Percentiles rank a stretch among this genome's conserved stretches.
phyloP scores from a whole-genome alignment of 148 eudicot species.

The Chenopodium album region DNA sequence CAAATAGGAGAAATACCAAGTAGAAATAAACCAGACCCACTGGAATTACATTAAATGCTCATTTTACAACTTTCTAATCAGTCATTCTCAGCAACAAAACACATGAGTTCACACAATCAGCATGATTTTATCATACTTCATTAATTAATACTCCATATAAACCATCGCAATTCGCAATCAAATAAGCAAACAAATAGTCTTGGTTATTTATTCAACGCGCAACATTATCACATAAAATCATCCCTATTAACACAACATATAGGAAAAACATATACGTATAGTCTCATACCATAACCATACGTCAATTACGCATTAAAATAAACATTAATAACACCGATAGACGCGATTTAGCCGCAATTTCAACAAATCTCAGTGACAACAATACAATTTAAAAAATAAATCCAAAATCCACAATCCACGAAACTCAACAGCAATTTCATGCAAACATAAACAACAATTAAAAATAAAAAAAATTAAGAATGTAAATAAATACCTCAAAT shows the following conservation, averaged over 20 bases:
- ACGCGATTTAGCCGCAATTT: neutral
- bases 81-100: constrained; percentile 2
- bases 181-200: too few species aligned
- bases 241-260: too few species aligned
- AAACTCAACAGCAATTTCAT: neutral
- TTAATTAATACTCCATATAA: neutral
- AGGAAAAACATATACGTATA: too few species aligned
- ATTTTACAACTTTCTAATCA: neutral
- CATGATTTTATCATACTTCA: constrained; percentile 5
- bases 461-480: neutral
- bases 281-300: too few species aligned
- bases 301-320: neutral
- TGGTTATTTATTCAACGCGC: too few species aligned
- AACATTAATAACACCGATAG: neutral
- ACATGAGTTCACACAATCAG: constrained; percentile 11
- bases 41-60: constrained; percentile 8
- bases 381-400: neutral
- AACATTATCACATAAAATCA: too few species aligned
- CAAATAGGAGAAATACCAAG: neutral
- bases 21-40: neutral
- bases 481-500: constrained; percentile 44
- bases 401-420: neutral
- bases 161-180: neutral
- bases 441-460: neutral
- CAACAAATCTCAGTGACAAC: too few species aligned